Evolutionary conservation across 2,329 filamentous ascomycete species (phyloP), one percentile per base, ranked within the genome.

Genomic region (Beauveria asiatica): DNA sequence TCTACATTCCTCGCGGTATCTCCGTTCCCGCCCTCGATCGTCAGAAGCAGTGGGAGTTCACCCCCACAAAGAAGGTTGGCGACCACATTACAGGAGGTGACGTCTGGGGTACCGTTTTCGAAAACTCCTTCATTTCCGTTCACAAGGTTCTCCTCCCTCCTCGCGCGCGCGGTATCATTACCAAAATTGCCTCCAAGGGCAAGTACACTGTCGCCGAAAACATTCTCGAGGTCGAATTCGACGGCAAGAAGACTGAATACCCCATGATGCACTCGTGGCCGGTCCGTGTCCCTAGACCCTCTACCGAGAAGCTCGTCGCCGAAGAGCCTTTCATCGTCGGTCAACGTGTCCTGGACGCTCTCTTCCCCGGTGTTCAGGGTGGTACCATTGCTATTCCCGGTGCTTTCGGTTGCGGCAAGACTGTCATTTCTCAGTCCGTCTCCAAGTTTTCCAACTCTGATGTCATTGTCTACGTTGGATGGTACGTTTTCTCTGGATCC

Each of bases 381-480:
- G 94, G 94, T 73, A 99, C 94, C 49, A 92, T 97, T 66, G 96
- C 93, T 72, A 99, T 99, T 71, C 94, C 94, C 27, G 94, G 94
- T 73, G 94, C 94, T 76, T 99, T 99, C 74, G 94, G 94, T 66
- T 99, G 94, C 71, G 94, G 94, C 72, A 99, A 99, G 86, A 99
- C 94, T 70, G 94, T 99, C 79, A 99, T 99, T 77, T 92, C 88
- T 70, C 94, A 99, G 79, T 96, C 91, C 63, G 89, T 99, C 65
- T 99, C 94, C 76, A 99, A 99, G 79, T 99, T 99, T 81, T 99
- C 94, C 72, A 99, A 99, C 86, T 94, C 89, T 75, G 94, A 99
- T 74, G 90, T 97, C 70, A 99, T 99, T 67, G 90, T 99, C 68
- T 99, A 99, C 73, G 94, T 99, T 62, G 94, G 94, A 62, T 88